A percentile compares a stretch with the other conserved stretches of the same genome.
Evolutionary conservation across 2,329 filamentous ascomycete genomes (phyloP).

Genomic region (Neofusicoccum sp.): DNA sequence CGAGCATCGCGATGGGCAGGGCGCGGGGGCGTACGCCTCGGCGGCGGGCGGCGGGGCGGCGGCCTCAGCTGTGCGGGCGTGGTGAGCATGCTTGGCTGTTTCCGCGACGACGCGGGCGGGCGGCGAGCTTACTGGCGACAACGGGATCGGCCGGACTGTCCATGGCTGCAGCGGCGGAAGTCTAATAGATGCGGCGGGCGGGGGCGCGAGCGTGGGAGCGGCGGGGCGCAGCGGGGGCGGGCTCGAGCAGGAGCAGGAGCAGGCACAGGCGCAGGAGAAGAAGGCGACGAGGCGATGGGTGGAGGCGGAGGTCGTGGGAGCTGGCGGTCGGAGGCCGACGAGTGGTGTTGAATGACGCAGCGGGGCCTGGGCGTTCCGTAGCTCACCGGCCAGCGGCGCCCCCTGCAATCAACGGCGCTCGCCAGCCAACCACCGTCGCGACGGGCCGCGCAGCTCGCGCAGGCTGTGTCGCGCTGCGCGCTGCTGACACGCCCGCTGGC

Average conservation of each 20-base stretch:
- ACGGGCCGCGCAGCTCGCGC: neutral
- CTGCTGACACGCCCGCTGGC: conserved; percentile 5
- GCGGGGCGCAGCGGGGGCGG: neutral
- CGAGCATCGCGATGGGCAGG: neutral
- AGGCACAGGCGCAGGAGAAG: no score
- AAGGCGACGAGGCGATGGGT: no score
- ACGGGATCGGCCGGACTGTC: conserved; percentile 9
- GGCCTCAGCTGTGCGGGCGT: conserved; percentile 22
- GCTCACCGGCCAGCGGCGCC: neutral
- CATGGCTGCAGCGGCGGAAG: neutral
- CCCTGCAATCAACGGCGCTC: neutral
- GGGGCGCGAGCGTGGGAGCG: neutral
- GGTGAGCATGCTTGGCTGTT: neutral
- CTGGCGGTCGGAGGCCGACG: conserved; percentile 1
- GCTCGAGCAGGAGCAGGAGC: neutral
- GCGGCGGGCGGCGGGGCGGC: conserved; percentile 59
- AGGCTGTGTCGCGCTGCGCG: neutral
- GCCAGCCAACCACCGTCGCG: neutral
- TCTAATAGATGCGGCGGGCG: neutral
- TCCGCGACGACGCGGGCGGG: neutral
- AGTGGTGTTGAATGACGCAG: no score
- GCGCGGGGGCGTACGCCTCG: conserved; percentile 42
- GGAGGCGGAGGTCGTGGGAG: no score
- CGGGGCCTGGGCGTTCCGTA: neutral
- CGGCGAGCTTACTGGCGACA: conserved; percentile 18